These are phyloP conservation scores for Clavispora vitiphila DNA, from an alignment of 805 yeast genomes.

Conservation along the genomic window DNA sequence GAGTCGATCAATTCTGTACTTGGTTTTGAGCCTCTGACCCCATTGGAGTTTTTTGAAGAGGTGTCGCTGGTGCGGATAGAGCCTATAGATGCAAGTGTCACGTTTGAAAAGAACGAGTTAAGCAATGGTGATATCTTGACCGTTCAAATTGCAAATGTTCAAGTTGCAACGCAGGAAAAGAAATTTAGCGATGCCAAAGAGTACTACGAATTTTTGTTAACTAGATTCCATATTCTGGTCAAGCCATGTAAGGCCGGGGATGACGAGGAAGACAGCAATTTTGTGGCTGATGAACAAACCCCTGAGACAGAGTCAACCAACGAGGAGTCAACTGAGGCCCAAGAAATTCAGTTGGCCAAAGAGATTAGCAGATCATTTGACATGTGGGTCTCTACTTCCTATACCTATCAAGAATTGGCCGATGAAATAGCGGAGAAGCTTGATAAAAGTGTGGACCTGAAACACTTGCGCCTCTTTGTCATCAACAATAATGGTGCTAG, in stretches of 20 bases:
- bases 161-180: constrained; percentile 12
- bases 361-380: constrained; percentile 36
- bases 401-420: constrained; percentile 56
- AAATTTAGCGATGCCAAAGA: constrained; percentile 31
- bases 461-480: constrained; percentile 61
- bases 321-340: constrained; percentile 10
- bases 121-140: constrained; percentile 64
- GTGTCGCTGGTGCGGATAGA: constrained; percentile 51
- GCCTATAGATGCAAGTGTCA: constrained; percentile 29
- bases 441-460: constrained; percentile 45
- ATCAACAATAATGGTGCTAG: constrained; percentile 54
- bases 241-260: constrained; percentile 42
- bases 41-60: constrained; percentile 53
- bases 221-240: constrained; percentile 57
- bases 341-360: constrained; percentile 16
- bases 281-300: constrained; percentile 24
- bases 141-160: constrained; percentile 23
- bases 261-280: constrained; percentile 47
- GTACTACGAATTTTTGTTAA: constrained; percentile 50
- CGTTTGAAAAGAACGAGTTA: constrained; percentile 55
- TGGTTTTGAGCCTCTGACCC: constrained; percentile 29
- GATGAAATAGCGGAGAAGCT: constrained; percentile 52
- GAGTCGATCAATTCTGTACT: constrained; percentile 39
- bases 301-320: constrained; percentile 3
- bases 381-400: constrained; percentile 64